These are phyloP conservation scores for Agapanthus africanus DNA, from an alignment of 106 monocot genomes.

Conservation along the genomic window DNA sequence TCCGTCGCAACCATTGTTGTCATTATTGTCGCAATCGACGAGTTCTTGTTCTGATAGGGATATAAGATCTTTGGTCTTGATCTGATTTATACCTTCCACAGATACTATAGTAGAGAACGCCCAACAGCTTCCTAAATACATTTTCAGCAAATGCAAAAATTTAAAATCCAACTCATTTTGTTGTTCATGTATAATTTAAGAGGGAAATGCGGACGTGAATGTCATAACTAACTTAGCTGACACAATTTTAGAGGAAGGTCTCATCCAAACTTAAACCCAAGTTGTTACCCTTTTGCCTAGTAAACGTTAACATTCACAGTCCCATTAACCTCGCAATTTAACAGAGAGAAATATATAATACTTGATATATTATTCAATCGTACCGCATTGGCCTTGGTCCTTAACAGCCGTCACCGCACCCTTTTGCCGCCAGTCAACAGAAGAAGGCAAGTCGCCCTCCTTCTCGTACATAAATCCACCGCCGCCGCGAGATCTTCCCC, in stretches of 20 bases:
- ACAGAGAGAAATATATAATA: no score
- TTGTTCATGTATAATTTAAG: no score
- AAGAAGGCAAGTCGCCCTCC: neutral
- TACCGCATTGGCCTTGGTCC: constrained; percentile 10
- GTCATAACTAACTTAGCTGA: no score
- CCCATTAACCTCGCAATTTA: no score
- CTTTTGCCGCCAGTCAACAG: constrained; percentile 5
- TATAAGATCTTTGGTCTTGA: constrained; percentile 3
- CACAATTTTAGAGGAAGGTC: neutral
- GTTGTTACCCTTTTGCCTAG: no score
- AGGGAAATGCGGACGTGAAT: no score
- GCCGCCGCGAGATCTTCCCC: neutral
- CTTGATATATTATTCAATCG: neutral
- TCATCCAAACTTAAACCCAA: no score
- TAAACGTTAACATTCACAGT: no score
- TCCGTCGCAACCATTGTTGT: constrained; percentile 16
- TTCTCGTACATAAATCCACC: constrained; percentile 18
- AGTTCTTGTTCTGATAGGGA: constrained; percentile 14
- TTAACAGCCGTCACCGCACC: constrained; percentile 2
- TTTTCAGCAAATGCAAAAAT: neutral
- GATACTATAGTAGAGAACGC: constrained; percentile 27
- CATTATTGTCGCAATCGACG: constrained; percentile 8
- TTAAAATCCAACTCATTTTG: no score
- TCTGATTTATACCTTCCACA: constrained; percentile 18
- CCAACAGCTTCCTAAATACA: constrained; percentile 25